These are phyloP conservation scores for Coleophoma crateriformis DNA, from an alignment of 2,329 filamentous ascomycete species.

Conservation along the genomic window DNA sequence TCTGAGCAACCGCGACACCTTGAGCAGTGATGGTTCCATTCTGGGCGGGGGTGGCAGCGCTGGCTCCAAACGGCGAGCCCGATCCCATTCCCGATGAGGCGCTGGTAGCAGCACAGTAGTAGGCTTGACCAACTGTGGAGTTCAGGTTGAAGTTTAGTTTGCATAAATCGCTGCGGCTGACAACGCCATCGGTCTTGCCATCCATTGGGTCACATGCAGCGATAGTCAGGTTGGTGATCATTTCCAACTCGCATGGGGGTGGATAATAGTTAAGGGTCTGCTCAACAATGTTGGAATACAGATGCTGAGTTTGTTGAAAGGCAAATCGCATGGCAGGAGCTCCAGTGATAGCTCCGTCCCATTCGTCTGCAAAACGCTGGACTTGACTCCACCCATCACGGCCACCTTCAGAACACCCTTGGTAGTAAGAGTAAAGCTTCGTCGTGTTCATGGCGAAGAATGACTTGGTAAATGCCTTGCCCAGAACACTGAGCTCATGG, in stretches of 20 bases:
- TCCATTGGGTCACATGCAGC: slow-evolving; percentile 4
- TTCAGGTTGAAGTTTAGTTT: slow-evolving; percentile 37
- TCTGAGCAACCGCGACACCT: slow-evolving; percentile 28
- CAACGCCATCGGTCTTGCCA: slow-evolving; percentile 3
- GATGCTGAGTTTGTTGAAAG: slow-evolving; percentile 20
- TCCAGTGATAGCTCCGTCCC: slow-evolving; percentile 30
- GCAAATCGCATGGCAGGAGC: slow-evolving; percentile 31
- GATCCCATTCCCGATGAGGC: slow-evolving; percentile 6
- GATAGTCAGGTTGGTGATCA: slow-evolving; percentile 2
- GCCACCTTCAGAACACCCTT: slow-evolving; percentile 30
- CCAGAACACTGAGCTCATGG: slow-evolving; percentile 31
- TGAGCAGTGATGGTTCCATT: slow-evolving; percentile 22
- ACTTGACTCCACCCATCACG: slow-evolving; percentile 28
- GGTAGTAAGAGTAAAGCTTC: slow-evolving; percentile 27
- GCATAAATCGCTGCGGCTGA: slow-evolving; percentile 37
- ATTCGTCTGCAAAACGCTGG: slow-evolving; percentile 28
- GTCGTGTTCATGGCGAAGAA: slow-evolving; percentile 31
- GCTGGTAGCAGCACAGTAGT: slow-evolving; percentile 29
- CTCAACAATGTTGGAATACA: slow-evolving; percentile 1
- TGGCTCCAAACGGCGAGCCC: not conserved
- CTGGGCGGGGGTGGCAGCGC: slow-evolving; percentile 1
- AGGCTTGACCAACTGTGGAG: slow-evolving; percentile 36
- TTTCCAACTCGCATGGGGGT: slow-evolving; percentile 3
- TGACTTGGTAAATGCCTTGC: slow-evolving; percentile 35
- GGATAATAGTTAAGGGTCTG: slow-evolving; percentile 5